phyloP scores from a whole-genome alignment of 2,329 filamentous ascomycete genomes.

The Venturia carpophila region DNA sequence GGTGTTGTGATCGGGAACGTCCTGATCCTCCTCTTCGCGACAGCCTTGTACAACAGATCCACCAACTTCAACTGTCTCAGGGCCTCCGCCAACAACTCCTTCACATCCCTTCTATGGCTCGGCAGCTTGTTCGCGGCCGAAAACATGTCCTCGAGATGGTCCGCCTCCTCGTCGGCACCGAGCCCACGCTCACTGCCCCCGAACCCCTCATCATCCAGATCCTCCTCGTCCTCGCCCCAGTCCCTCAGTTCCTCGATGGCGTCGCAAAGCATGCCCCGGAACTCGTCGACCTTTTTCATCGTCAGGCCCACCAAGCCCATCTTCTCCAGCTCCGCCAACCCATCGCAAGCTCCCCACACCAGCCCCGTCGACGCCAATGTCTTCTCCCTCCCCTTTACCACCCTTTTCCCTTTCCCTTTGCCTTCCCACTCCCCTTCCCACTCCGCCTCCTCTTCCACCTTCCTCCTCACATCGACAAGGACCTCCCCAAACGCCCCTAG shows the following conservation, averaged over 20 bases:
- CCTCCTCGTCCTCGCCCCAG: slow-evolving; percentile 69
- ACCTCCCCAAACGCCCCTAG: slow-evolving; percentile 14
- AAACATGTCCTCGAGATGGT: slow-evolving; percentile 61
- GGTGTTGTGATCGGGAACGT: slow-evolving; percentile 34
- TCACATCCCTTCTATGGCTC: slow-evolving; percentile 56
- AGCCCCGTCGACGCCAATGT: slow-evolving; percentile 56
- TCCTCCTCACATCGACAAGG: slow-evolving; percentile 5
- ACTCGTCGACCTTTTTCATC: slow-evolving; percentile 63
- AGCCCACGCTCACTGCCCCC: slow-evolving; percentile 28
- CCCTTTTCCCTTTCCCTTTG: background rate
- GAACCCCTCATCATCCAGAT: slow-evolving; percentile 43
- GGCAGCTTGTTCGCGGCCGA: slow-evolving; percentile 55
- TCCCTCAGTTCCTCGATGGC: slow-evolving; percentile 79
- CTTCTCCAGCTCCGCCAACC: slow-evolving; percentile 54
- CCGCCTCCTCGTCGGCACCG: slow-evolving; percentile 29
- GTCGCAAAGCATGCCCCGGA: slow-evolving; percentile 68
- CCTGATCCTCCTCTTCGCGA: slow-evolving; percentile 62
- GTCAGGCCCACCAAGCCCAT: slow-evolving; percentile 64
- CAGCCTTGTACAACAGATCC: slow-evolving; percentile 59
- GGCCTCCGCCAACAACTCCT: slow-evolving; percentile 56
- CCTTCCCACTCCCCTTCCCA: background rate
- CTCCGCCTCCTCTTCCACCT: slow-evolving; percentile 16
- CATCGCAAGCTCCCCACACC: slow-evolving; percentile 78
- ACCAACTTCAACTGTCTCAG: slow-evolving; percentile 60
- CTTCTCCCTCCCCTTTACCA: slow-evolving; percentile 22